Evolutionary conservation across 2,329 filamentous ascomycete genomes (phyloP), one percentile per base, ranked within the genome.

Genomic region (Calonectria fujianensis): DNA sequence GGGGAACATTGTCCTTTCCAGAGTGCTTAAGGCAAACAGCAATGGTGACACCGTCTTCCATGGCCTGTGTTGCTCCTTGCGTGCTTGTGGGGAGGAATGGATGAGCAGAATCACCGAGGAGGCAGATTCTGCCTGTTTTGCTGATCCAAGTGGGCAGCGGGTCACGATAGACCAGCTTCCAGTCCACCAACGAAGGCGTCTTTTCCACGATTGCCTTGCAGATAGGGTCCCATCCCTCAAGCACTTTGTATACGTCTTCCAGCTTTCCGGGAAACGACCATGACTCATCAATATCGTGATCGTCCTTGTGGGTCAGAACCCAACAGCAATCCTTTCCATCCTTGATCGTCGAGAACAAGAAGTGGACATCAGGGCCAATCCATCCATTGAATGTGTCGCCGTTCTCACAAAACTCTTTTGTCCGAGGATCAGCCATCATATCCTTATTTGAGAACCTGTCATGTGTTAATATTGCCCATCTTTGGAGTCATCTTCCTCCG

Each of bases 301-400:
- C 90, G 27, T 81, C 72, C 29, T 1, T 85, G 80, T 91, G 90
- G 1, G 90, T 92, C 29, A 91, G 83, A 4, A 92, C 90, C 90
- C 90, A 92, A 77, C 87, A 90, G 79, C 89, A 91, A 72, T 80
- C 78, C 10, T 74, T 75, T 1, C 78, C 78, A 0, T 74, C 78
- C n/a, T 80, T 91, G 77, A 92, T 88, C 4, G 90, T 90, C 8
- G 88, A 89, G 77, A 91, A 91, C 1, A 92, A 83, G 74, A 91
- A 89, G 76, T 91, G 89, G 65, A 90, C 87, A 75, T 91, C 89
- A 3, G 89, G 89, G 2, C 90, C 90, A 70, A 91, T 88, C 90
- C 88, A 89, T 32, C 90, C 90, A 70, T 90, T 90, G 82, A 91
- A 91, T 0, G 89, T 90, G 80, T 92, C 90, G 41, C 90, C 90